Base-by-base conservation (phyloP, 345 rosid genomes). In the Rhizophora mangle region DNA sequence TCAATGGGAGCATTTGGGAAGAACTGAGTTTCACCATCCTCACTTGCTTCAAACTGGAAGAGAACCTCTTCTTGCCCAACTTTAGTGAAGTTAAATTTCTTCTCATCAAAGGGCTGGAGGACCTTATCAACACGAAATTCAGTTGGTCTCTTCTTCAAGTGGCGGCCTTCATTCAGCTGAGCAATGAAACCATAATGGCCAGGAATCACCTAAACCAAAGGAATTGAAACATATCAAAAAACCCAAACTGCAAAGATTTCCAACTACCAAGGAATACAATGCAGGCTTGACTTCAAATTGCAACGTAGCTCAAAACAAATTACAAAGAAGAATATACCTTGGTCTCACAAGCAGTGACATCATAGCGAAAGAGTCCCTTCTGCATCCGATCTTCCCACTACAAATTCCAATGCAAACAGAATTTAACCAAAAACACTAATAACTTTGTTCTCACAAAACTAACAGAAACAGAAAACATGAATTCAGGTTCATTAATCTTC, bases 341-440 rank as follows among this genome's bases (percentile, higher is more conserved):
- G 77, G 97, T 89, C 81, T 92, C 91, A 22, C 97, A 89, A 62
- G 97, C 88, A 24, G 97, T 92, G 58, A 95, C 97, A 77, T 92
- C 99, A 20, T 95, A 95, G 51, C 96, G 99, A 81, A 95, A 95
- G 30, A 92, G 92, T 4, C 99, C 97, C 78, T 84, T 87, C 78
- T 84, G 93, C 76, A 87, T 57, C 22, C 99, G 92, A 43, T 92
- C 97, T 78, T 95, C 99, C 99, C 99, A 95, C 99, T 95, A 63
- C 53, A 79, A 75, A 60, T 7, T 27, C 65, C 37, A 66, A 71
- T 22, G 3, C 36, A 55, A 1, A 21, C 60, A 37, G 2, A 24
- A 22, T 31, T 29, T 16, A 9, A 53, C 24, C 56, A 3, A 8
- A 6, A 49, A 32, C 37, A 66, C 19, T 21, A 39, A 5, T 11